Evolutionary conservation across 2,329 filamentous ascomycete species (phyloP), one percentile per base, ranked within the genome.

Genomic region (Lachnellula suecica): DNA sequence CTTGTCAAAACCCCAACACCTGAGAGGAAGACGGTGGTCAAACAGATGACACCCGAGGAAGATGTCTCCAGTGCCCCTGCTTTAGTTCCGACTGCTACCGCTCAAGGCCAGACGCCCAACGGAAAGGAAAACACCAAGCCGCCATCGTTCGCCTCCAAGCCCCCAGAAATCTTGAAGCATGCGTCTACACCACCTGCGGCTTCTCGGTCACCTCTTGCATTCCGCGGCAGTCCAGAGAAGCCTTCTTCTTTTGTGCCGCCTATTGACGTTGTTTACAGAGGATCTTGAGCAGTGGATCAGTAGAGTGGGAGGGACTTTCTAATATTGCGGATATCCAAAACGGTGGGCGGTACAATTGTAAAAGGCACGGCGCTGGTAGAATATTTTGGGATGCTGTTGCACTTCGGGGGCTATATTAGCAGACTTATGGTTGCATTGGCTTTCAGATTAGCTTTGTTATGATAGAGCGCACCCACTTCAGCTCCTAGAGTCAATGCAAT

Each of bases 151-250:
- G 8, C 47, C 40, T 17, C 29, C 20, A 29, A 46, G 7, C n/a
- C 34, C 29, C 17, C 37, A 27, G 3, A 57, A 58, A 20, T 48
- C 53, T 5, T 54, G 52, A 10, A 22, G 34, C 11, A 51, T 59
- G 20, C 24, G 48, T 2, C 47, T 48, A 56, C 57, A 22, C 51
- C 52, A 15, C 37, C 43, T 34, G 5, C 31, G 4, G 35, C 49
- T 34, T 57, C 56, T 10, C 49, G 40, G 40, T 61, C 64, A 40
- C 62, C 64, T 13, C 68, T 85, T 61, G 80, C 82, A 62, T 81
- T 82, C 71, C 78, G 82, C 63, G 79, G 79, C 59, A 85, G 82
- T 62, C 82, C 82, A 22, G 83, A 85, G 64, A 84, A 84, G 70
- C 63, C 71, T 46, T 70, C 72, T 47, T 31, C 56, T 27, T 59